These are phyloP conservation scores for Chaetomiaceae sp. DNA, from an alignment of 2,329 filamentous ascomycete genomes.

Conservation along the genomic window DNA sequence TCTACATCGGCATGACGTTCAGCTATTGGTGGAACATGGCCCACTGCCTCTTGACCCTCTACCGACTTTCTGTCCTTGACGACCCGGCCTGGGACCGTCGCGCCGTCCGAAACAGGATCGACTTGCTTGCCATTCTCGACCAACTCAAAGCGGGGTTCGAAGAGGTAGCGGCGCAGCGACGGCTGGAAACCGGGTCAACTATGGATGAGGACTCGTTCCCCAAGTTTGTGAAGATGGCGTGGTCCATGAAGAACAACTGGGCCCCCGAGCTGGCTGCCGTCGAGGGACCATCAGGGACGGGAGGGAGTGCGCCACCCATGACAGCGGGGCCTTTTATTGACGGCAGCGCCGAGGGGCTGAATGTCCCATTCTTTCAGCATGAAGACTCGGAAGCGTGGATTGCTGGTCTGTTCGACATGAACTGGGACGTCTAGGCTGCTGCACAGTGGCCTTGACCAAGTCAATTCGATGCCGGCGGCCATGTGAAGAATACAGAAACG, in stretches of 20 bases:
- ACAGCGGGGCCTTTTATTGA: constrained; percentile 9
- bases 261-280: constrained; percentile 13
- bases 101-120: constrained; percentile 30
- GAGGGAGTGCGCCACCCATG: not conserved
- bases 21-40: constrained; percentile 32
- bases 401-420: constrained; percentile 23
- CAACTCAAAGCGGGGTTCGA: constrained; percentile 28
- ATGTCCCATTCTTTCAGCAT: constrained; percentile 16
- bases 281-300: not conserved
- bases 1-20: constrained; percentile 33
- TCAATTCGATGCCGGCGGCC: too few relatives aligned
- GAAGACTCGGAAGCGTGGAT: constrained; percentile 21
- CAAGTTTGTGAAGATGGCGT: constrained; percentile 19
- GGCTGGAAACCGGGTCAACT: constrained; percentile 10
- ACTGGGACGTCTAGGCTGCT: constrained; percentile 18
- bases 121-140: constrained; percentile 33
- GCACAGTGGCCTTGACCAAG: too few relatives aligned
- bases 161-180: constrained; percentile 17
- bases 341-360: constrained; percentile 8
- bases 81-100: constrained; percentile 37
- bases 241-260: constrained; percentile 19
- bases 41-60: constrained; percentile 32
- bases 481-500: not conserved
- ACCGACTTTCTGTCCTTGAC: constrained; percentile 32
- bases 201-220: constrained; percentile 22